Conservation (phyloP, 108 stramenopile species). For the Cyclotella baltica region DNA sequence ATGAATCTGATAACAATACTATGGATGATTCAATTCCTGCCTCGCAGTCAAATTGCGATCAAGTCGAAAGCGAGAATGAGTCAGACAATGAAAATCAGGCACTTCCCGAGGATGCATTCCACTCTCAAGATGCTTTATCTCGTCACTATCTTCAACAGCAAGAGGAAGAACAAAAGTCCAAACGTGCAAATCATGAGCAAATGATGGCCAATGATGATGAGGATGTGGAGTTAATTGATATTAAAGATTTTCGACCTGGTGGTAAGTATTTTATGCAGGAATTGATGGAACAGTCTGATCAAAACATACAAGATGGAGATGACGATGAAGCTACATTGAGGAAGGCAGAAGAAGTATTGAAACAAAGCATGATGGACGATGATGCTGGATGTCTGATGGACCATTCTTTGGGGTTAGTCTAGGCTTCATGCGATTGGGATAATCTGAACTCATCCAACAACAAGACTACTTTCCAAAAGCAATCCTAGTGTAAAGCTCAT, state of each 20-base stretch:
- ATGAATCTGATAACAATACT: background rate
- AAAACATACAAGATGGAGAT: too few species aligned
- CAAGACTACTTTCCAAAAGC: too few species aligned
- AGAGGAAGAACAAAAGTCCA: constrained; percentile 25
- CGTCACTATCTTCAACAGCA: constrained; percentile 36
- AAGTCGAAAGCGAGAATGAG: background rate
- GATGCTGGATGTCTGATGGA: background rate
- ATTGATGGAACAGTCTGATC: background rate
- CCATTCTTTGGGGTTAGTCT: background rate
- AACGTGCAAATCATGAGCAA: background rate
- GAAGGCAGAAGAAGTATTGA: background rate
- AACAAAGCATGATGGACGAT: background rate
- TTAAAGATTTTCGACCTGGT: constrained; percentile 23
- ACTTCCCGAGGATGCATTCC: constrained; percentile 48
- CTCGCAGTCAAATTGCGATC: background rate
- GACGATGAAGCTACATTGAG: background rate
- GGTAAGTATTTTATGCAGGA: background rate
- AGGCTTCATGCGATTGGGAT: too few species aligned
- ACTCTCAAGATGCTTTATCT: constrained; percentile 33
- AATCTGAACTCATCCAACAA: too few species aligned
- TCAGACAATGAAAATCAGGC: background rate
- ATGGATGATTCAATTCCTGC: background rate
- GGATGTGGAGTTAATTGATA: constrained; percentile 31
- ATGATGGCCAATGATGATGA: constrained; percentile 9
- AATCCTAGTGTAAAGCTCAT: too few species aligned